A percentile compares a stretch with the other conserved stretches of the same genome.
phyloP scores from a whole-genome alignment of 1,284 basidiomycete genomes.

The Ganoderma multipileum region DNA sequence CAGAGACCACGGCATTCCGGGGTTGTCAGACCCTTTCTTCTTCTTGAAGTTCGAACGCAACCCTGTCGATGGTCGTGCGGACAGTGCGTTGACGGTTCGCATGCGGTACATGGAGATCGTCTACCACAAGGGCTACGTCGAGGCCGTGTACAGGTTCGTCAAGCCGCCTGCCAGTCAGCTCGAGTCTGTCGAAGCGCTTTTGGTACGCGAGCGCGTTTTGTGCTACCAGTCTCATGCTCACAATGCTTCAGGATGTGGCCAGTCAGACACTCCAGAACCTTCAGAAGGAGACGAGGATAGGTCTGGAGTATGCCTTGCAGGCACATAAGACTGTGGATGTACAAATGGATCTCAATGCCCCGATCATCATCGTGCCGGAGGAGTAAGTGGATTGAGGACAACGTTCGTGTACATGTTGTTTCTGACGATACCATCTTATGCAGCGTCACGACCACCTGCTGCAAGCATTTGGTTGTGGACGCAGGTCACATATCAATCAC shows the following conservation, averaged over 20 bases:
- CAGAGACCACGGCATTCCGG: constrained; percentile 36
- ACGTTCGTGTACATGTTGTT: neutral
- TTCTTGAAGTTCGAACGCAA: constrained; percentile 93
- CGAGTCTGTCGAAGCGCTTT: constrained; percentile 91
- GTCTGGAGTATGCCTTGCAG: constrained; percentile 93
- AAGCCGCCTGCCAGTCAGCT: constrained; percentile 95
- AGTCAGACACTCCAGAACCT: constrained; percentile 95
- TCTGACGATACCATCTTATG: constrained; percentile 7
- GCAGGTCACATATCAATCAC: constrained; percentile 97
- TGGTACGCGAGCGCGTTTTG: constrained; percentile 56
- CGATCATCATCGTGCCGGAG: constrained; percentile 97
- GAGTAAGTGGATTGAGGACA: constrained; percentile 57
- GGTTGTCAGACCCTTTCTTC: constrained; percentile 83
- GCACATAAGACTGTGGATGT: constrained; percentile 96
- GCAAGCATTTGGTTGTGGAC: constrained; percentile 93
- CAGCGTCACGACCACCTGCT: constrained; percentile 79
- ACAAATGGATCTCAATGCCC: constrained; percentile 96
- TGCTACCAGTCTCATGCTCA: constrained; percentile 15
- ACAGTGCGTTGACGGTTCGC: constrained; percentile 88
- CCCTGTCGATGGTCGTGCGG: constrained; percentile 92
- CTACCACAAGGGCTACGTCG: constrained; percentile 94
- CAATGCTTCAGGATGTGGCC: constrained; percentile 77
- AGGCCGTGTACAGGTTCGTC: constrained; percentile 93
- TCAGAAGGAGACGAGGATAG: constrained; percentile 94
- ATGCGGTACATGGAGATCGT: constrained; percentile 99